Evolutionary conservation across 2,329 filamentous ascomycete species (phyloP).

Genomic region (Mycosphaerella sp.): DNA sequence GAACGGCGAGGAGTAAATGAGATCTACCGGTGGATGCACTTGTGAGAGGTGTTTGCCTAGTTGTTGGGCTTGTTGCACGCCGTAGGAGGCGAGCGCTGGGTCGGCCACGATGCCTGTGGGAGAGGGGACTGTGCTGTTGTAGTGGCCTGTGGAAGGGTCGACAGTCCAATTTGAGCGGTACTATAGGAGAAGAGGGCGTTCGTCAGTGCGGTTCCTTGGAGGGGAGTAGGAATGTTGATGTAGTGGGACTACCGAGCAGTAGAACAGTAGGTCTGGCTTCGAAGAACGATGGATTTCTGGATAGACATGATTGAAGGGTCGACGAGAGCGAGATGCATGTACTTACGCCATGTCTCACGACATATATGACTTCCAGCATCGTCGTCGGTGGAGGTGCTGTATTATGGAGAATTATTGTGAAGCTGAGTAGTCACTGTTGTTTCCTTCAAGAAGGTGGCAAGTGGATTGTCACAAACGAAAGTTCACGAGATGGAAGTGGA

Average conservation of each 20-base stretch:
- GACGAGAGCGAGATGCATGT: not conserved
- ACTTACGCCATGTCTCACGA: constrained; percentile 48
- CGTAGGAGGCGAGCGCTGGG: constrained; percentile 78
- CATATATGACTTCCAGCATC: constrained; percentile 45
- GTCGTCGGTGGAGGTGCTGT: not conserved
- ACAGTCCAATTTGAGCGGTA: constrained; percentile 89
- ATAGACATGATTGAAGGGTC: not conserved
- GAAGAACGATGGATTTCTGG: no score
- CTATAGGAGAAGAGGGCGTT: constrained; percentile 41
- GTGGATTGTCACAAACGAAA: not conserved
- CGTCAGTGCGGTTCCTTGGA: not conserved
- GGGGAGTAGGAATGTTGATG: not conserved
- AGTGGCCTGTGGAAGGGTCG: constrained; percentile 70
- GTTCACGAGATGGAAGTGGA: not conserved
- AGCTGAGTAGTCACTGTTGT: no score
- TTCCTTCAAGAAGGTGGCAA: not conserved
- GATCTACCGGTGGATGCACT: constrained; percentile 61
- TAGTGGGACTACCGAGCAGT: no score
- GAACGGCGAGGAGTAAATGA: constrained; percentile 77
- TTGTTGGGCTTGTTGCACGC: constrained; percentile 74
- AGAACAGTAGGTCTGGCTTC: no score
- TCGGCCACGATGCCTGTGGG: constrained; percentile 86
- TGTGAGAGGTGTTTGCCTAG: constrained; percentile 59
- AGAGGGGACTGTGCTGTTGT: constrained; percentile 64
- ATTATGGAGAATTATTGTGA: not conserved